These are phyloP conservation scores for Apiospora koreana DNA, from an alignment of 2,329 filamentous ascomycete genomes.

Conservation along the genomic window DNA sequence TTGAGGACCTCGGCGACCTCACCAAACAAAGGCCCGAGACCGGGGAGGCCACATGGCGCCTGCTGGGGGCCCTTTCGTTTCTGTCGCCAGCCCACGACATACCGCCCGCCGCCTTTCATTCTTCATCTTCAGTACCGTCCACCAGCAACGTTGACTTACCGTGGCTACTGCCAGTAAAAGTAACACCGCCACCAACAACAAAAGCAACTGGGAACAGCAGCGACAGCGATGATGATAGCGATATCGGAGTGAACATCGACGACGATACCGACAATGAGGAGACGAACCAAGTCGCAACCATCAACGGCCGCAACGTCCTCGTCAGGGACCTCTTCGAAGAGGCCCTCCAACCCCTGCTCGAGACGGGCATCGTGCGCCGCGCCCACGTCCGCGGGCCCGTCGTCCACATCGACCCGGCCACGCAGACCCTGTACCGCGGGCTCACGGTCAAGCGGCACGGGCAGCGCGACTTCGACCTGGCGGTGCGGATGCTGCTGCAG, in stretches of 20 bases:
- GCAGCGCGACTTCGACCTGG: not conserved
- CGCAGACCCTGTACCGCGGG: not conserved
- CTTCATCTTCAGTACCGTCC: not conserved
- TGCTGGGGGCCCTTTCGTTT: not conserved
- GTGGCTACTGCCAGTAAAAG: not conserved
- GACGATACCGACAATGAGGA: not conserved
- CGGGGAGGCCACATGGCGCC: not conserved
- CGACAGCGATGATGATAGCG: not conserved
- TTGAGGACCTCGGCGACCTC: not conserved
- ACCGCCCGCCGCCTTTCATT: not conserved
- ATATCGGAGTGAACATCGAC: not conserved
- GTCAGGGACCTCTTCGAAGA: not conserved
- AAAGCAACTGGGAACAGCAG: not conserved
- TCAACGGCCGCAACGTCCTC: not conserved
- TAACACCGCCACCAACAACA: not conserved
- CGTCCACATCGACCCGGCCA: not conserved
- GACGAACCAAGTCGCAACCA: not conserved
- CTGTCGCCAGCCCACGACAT: not conserved
- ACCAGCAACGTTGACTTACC: not conserved
- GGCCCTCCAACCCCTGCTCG: not conserved
- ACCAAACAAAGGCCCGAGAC: not conserved
- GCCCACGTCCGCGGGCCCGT: not conserved
- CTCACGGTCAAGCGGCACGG: not conserved
- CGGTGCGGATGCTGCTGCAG: not conserved
- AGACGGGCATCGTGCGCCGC: not conserved